Evolutionary conservation across 1,284 basidiomycete genomes (phyloP), one percentile per base, ranked within the genome.

Genomic region (Coniferiporia sulphurascens): DNA sequence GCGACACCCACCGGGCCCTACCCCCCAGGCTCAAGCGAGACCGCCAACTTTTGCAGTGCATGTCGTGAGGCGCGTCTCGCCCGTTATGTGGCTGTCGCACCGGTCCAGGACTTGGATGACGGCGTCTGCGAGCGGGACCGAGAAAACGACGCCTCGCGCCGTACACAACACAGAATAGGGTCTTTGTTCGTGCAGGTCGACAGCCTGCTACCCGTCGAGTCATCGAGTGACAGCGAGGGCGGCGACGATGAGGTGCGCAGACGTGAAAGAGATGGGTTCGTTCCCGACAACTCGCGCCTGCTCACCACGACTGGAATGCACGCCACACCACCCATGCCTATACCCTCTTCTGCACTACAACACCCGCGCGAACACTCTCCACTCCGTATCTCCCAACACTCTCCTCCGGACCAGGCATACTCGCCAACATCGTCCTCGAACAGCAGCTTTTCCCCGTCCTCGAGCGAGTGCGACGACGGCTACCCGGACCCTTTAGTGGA

Each of bases 401-500:
- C 15, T 2, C 9, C 44, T n/a, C 44, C 12, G 15, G 13, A 46
- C 8, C 44, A 60, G 60, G 9, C 38, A 3, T 41, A 41, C 7
- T 41, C 38, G 44, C 62, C 65, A 52, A 35, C 64, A 9, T 34
- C 64, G 32, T 55, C 58, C 44, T 32, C 45, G 56, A 27, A 65
- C 56, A 15, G 53, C 45, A 49, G 62, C 58, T 52, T 34, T 58
- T 49, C 3, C 63, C 4, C 10, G 7, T n/a, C 13, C 43, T 8
- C 12, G 15, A 35, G 34, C 34, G 45, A 68, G 34, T 54, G 49
- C 55, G 38, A 61, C 0, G 22, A 52, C 7, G 22, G 48, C 0
- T 65, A 70, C 19, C 77, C 78, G 10, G 84, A 86, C 67, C 92
- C 76, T 46, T 79, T 78, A 61, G 69, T 82, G 57, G 92, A 94